Percentiles rank a stretch among this genome's conserved stretches.
These are phyloP conservation scores for Fonsecaea pugnacius DNA, from an alignment of 2,329 filamentous ascomycete species.

Conservation along the genomic window DNA sequence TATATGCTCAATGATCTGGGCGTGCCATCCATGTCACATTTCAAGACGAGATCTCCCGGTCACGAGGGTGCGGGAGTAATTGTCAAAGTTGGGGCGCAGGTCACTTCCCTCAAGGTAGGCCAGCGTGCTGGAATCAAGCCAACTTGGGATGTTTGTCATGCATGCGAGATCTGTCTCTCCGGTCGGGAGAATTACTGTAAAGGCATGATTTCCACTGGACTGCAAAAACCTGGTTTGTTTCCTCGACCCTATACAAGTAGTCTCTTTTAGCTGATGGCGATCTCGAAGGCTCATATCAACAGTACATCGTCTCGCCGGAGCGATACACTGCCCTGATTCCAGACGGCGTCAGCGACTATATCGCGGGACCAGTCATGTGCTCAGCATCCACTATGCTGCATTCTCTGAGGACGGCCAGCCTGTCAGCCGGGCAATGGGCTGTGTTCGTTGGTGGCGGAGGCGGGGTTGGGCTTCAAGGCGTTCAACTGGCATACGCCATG, in stretches of 20 bases:
- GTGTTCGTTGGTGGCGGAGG: slow-evolving; percentile 61
- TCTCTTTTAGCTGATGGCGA: not conserved
- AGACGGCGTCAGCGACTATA: slow-evolving; percentile 54
- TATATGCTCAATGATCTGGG: slow-evolving; percentile 61
- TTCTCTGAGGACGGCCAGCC: slow-evolving; percentile 56
- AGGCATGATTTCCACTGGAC: slow-evolving; percentile 51
- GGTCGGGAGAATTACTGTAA: slow-evolving; percentile 60
- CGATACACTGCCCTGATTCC: slow-evolving; percentile 49
- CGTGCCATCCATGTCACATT: slow-evolving; percentile 50
- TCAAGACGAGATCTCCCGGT: slow-evolving; percentile 53
- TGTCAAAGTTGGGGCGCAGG: slow-evolving; percentile 59
- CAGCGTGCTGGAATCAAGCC: slow-evolving; percentile 60
- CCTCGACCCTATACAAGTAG: not conserved
- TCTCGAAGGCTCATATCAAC: slow-evolving; percentile 57
- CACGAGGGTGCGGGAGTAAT: slow-evolving; percentile 64
- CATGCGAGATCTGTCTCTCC: slow-evolving; percentile 56
- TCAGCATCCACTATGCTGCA: slow-evolving; percentile 62
- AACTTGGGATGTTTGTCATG: slow-evolving; percentile 56
- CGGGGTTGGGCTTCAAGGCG: slow-evolving; percentile 62
- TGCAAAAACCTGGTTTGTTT: slow-evolving; percentile 40
- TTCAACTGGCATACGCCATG: slow-evolving; percentile 60
- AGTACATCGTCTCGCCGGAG: slow-evolving; percentile 62
- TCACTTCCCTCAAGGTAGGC: slow-evolving; percentile 58
- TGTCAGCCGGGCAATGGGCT: slow-evolving; percentile 59
- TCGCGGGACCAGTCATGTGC: slow-evolving; percentile 66